Evolutionary conservation across 2,329 filamentous ascomycete genomes (phyloP), one percentile per base, ranked within the genome.

Genomic region (Aspergillus japonicus): DNA sequence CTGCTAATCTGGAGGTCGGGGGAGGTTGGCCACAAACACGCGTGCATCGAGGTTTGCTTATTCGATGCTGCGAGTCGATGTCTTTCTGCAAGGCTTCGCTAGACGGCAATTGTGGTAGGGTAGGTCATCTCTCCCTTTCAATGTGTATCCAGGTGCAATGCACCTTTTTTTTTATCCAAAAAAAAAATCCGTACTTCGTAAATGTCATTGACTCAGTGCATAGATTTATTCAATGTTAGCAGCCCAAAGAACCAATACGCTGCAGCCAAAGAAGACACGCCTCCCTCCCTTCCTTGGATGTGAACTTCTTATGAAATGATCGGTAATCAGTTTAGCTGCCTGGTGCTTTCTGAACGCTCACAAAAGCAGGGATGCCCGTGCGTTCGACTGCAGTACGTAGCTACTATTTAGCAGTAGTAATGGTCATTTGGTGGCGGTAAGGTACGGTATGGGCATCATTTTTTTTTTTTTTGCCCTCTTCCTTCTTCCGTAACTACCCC

Each of bases 351-450:
- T 24, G 52, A 55, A 31, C 6, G 39, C 16, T 19, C 39, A 44
- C 53, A 44, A 55, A 55, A 55, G 53, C 53, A 55, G 53, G 53
- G 29, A 55, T 55, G 53, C 26, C 53, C 26, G 53, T 55, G 53
- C 53, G 53, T 33, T 48, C 31, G 42, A 55, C 42, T 47, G 52
- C 52, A 54, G 51, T n/a, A n/a, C n/a, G n/a, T 35, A 35, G 14
- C 11, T 35, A 16, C 11, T 29, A 29, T 29, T 8, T 29, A 35
- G 11, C 14, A 35, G 33, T 35, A 12, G 39, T 44, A 4, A n/a
- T 44, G 39, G 39, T 44, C 39, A 44, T 44, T 44, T 44, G 14
- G 14, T 44, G 39, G 39, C 39, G 39, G 39, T 44, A 44, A n/a
- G 39, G 39, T 44, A 44, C 39, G 14, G 39, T 44, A 44, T 44